Base-by-base conservation (phyloP, 768 basidiomycete species). In the Clavulina sp. region DNA sequence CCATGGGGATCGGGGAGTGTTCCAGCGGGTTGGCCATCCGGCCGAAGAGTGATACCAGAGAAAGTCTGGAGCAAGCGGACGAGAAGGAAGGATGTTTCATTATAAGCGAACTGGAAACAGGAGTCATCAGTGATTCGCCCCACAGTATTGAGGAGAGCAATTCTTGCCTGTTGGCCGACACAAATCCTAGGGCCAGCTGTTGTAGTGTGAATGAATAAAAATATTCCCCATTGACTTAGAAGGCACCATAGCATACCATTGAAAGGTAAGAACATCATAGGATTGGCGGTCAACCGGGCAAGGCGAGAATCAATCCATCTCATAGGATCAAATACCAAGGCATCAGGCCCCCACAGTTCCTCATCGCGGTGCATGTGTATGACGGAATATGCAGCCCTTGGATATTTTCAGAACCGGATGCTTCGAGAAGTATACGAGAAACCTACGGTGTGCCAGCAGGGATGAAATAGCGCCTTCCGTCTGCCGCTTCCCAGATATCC, bases 261-360 rank as follows among this genome's bases (percentile, higher is more conserved):
- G 61, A 85, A 85, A 13, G 82, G 81, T 18, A 74, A 69, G 62
- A 73, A 85, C 69, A 82, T 82, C 54, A 75, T 71, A 31, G 36
- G 31, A 31, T 51, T 49, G 32, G 51, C 49, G 30, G 53, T 46
- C 18, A 44, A 34, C 21, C 43, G 41, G 16, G 41, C 33, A 56
- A 73, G 74, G 51, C 60, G 67, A 2, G 69, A 66, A 34, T 81
- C 73, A 4, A 84, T 64, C 85, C 85, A 89, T 38, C 85, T 70
- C 30, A 83, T 78, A 4, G 83, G 83, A 51, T 81, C 74, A 61
- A 86, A 89, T n/a, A 70, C 71, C 58, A 83, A 73, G 0, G 84
- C 83, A 55, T 86, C 81, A 0, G 68, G 58, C 2, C 85, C 85
- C 85, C 84, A 88, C 0, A 84, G 65, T 16, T 67, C 70, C 40